Evolutionary conservation across 2,329 filamentous ascomycete genomes (phyloP).

Genomic region (Stagonosporopsis cucurbitacearum): DNA sequence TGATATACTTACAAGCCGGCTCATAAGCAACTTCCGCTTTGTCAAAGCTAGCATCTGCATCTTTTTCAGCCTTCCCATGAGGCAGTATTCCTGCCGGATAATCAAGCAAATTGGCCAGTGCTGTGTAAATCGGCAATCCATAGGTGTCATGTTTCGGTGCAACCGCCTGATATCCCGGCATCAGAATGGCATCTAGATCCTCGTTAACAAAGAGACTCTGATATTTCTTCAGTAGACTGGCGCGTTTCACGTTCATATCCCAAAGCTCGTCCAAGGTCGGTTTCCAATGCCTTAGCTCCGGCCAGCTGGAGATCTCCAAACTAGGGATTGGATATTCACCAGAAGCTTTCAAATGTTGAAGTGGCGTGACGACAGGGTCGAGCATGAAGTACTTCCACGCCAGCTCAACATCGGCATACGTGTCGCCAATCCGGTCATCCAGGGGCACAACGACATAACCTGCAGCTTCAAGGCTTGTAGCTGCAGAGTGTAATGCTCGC

Average conservation of each 20-base stretch:
- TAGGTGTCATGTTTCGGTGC: constrained; percentile 61
- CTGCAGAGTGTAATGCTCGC: constrained; percentile 53
- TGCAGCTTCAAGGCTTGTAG: constrained; percentile 47
- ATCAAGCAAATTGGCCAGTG: constrained; percentile 61
- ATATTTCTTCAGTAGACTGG: constrained; percentile 49
- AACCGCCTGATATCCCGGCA: constrained; percentile 57
- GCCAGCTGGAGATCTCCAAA: constrained; percentile 43
- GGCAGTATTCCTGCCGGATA: constrained; percentile 61
- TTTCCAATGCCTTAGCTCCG: constrained; percentile 40
- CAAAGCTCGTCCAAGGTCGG: constrained; percentile 51
- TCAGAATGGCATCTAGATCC: constrained; percentile 59
- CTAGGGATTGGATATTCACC: constrained; percentile 56
- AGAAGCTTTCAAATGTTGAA: constrained; percentile 43
- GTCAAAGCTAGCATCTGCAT: constrained; percentile 48
- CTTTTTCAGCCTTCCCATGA: constrained; percentile 52
- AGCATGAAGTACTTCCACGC: constrained; percentile 54
- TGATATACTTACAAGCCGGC: constrained; percentile 43
- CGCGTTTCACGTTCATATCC: constrained; percentile 51
- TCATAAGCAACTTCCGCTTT: constrained; percentile 40
- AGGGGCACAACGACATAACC: constrained; percentile 54
- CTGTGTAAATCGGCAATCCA: constrained; percentile 55
- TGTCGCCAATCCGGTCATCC: constrained; percentile 35
- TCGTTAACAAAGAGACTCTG: constrained; percentile 50
- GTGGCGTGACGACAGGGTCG: constrained; percentile 45
- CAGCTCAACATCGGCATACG: constrained; percentile 45